Evolutionary conservation across 2,329 filamentous ascomycete genomes (phyloP).

Genomic region (Botryotinia calthae): DNA sequence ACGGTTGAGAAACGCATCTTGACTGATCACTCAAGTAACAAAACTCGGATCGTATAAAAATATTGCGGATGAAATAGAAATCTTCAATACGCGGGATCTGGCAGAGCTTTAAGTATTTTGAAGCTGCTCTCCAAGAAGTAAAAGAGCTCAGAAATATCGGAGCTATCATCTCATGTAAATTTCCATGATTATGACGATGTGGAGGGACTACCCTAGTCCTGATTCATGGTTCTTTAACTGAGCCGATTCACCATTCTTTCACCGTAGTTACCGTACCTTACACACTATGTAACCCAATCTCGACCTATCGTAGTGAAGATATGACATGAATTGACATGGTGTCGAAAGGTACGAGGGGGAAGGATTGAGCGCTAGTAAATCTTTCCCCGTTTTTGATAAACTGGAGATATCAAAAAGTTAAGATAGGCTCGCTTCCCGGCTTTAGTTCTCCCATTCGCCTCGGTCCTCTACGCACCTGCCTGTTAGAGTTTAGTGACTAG

Average conservation of each 20-base stretch:
- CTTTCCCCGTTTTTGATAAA: slow-evolving; percentile 9
- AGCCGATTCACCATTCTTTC: slow-evolving; percentile 1
- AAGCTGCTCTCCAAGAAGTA: not conserved
- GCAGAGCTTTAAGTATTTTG: slow-evolving; percentile 13
- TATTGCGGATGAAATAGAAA: not conserved
- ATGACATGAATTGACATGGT: not conserved
- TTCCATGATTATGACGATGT: slow-evolving; percentile 4
- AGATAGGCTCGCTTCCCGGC: slow-evolving; percentile 11
- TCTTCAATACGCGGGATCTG: not conserved
- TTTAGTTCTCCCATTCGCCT: not conserved
- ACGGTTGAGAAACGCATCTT: slow-evolving; percentile 22
- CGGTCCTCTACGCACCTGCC: not conserved
- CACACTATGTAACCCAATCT: not conserved
- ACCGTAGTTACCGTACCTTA: not conserved
- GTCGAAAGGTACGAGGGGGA: not conserved
- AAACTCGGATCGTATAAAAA: slow-evolving; percentile 11
- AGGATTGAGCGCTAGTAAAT: not conserved
- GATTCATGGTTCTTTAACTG: not conserved
- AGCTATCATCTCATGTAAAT: slow-evolving; percentile 8
- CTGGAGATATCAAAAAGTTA: not conserved
- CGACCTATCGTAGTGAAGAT: not conserved
- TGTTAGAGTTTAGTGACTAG: not conserved
- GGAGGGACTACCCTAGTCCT: not conserved
- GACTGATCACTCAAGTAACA: slow-evolving; percentile 2
- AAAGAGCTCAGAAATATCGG: not conserved